A percentile compares a stretch with the other conserved stretches of the same genome.
phyloP scores from a whole-genome alignment of 768 basidiomycete genomes.

The Tylopilus intermedius region DNA sequence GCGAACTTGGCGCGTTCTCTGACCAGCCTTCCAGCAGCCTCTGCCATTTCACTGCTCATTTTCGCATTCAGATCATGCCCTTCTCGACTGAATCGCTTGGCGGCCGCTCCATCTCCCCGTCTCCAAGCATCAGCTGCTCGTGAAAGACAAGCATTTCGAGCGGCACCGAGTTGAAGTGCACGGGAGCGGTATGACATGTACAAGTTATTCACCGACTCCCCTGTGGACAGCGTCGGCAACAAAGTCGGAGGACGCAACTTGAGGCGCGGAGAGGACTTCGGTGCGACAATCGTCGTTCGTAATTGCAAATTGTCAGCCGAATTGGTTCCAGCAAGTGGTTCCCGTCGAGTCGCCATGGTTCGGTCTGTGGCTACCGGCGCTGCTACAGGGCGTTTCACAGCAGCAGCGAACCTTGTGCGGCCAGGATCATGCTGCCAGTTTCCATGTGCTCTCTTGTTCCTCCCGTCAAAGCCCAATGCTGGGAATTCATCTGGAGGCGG shows the following conservation, averaged over 20 bases:
- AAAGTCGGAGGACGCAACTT: conserved; percentile 78
- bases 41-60: conserved; percentile 82
- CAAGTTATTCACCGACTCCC: conserved; percentile 68
- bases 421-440: conserved; percentile 67
- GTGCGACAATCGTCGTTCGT: conserved; percentile 67
- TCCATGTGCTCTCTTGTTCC: conserved; percentile 40
- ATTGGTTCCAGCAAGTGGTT: conserved; percentile 45
- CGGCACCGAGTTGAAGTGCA: conserved; percentile 88
- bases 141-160: conserved; percentile 89
- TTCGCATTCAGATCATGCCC: conserved; percentile 90
- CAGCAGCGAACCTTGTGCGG: conserved; percentile 84
- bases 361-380: conserved; percentile 34
- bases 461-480: conserved; percentile 49
- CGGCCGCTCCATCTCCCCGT: conserved; percentile 90
- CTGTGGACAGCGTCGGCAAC: conserved; percentile 85
- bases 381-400: conserved; percentile 65
- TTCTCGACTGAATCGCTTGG: conserved; percentile 90
- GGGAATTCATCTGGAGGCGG: conserved; percentile 63
- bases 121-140: conserved; percentile 96
- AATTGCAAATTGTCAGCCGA: conserved; percentile 61
- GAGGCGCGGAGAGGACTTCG: conserved; percentile 77
- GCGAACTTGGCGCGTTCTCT: conserved; percentile 72
- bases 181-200: conserved; percentile 89
- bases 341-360: conserved; percentile 47
- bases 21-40: conserved; percentile 81